A percentile compares a stretch with the other conserved stretches of the same genome.
phyloP scores from a whole-genome alignment of 805 yeast genomes.

The Wickerhamiella spandovensis region DNA sequence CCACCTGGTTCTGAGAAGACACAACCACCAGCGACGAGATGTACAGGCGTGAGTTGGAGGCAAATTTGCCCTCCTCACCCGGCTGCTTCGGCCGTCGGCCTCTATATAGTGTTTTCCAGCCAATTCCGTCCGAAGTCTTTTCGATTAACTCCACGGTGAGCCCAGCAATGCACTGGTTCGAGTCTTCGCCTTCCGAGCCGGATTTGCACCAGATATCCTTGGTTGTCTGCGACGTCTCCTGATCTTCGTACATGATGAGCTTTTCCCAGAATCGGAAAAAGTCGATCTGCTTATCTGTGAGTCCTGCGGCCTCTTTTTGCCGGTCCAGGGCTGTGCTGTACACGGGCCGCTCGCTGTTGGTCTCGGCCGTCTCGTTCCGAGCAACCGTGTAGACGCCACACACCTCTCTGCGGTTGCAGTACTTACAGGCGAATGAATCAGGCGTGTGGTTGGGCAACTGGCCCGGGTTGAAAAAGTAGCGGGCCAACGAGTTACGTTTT shows the following conservation, averaged over 20 bases:
- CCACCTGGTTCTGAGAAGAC: not conserved
- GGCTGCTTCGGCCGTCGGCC: not conserved
- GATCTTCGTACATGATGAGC: slow-evolving; percentile 37
- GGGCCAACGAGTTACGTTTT: slow-evolving; percentile 57
- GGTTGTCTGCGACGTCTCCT: slow-evolving; percentile 35
- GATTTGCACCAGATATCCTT: slow-evolving; percentile 60
- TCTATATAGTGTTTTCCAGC: not conserved
- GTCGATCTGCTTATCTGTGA: slow-evolving; percentile 32
- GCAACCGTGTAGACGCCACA: slow-evolving; percentile 19
- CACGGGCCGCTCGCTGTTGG: not conserved
- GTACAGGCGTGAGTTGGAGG: not conserved
- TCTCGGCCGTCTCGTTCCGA: slow-evolving; percentile 6
- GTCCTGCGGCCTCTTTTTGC: slow-evolving; percentile 34
- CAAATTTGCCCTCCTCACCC: not conserved
- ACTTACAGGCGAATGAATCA: slow-evolving; percentile 26
- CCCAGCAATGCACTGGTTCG: slow-evolving; percentile 46
- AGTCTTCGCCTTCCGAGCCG: slow-evolving; percentile 44
- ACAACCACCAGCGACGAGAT: not conserved
- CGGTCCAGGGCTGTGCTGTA: not conserved
- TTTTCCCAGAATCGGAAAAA: slow-evolving; percentile 67
- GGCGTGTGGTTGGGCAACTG: slow-evolving; percentile 4
- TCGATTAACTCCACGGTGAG: slow-evolving; percentile 28
- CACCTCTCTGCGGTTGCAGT: slow-evolving; percentile 17
- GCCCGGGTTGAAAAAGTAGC: slow-evolving; percentile 33
- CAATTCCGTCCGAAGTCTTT: not conserved